phyloP scores from a whole-genome alignment of 192 early-diverging fungal genomes.

The Coemansia sp. region DNA sequence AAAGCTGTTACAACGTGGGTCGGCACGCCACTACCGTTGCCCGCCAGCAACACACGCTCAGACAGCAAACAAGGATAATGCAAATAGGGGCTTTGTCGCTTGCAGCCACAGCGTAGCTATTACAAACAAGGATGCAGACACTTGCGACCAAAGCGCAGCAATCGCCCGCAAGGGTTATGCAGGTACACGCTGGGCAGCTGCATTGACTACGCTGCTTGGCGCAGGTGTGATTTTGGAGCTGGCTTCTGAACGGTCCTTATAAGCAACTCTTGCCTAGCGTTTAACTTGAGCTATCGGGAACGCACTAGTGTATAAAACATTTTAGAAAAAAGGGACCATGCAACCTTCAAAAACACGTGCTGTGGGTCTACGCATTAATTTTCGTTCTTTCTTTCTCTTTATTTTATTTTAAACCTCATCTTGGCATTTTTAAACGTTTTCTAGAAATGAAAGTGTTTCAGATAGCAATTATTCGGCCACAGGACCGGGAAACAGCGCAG shows the following conservation, averaged over 20 bases:
- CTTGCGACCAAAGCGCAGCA: not conserved
- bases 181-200: not conserved
- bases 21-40: slow-evolving; percentile 1
- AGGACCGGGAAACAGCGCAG: slow-evolving; percentile 12
- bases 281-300: not conserved
- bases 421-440: not conserved
- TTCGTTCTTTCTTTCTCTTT: not conserved
- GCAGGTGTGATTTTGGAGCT: not conserved
- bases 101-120: not conserved
- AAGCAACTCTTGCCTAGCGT: no score
- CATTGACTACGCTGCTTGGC: not conserved
- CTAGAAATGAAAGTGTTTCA: slow-evolving; percentile 39
- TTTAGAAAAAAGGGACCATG: no score
- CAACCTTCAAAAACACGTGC: no score
- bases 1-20: slow-evolving; percentile 4
- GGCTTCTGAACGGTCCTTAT: not conserved
- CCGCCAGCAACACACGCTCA: not conserved
- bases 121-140: not conserved
- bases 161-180: not conserved
- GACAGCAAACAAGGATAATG: not conserved
- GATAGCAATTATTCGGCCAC: slow-evolving; percentile 36
- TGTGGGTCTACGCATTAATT: no score
- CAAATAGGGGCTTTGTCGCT: not conserved
- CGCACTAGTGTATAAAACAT: no score
- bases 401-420: not conserved